Conservation (phyloP, 2,329 filamentous ascomycete genomes). For the Neophaeococcomyces mojaviensis region DNA sequence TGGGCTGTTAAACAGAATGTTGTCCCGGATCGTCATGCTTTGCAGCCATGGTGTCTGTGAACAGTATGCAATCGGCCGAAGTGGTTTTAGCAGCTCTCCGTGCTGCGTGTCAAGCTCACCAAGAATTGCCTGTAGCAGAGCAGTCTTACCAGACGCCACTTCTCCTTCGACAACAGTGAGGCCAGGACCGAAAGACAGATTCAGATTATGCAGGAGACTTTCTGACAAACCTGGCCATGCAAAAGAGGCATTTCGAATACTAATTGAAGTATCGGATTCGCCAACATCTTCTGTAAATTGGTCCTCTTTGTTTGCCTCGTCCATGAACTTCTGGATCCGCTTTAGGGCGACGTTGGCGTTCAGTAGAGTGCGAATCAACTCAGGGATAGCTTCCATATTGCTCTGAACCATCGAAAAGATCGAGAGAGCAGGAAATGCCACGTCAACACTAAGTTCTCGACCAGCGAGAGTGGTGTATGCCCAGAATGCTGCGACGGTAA, state of each 20-base stretch:
- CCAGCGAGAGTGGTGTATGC: slow-evolving; percentile 68
- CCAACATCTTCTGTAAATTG: slow-evolving; percentile 41
- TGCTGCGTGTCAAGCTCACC: slow-evolving; percentile 50
- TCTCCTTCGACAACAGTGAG: slow-evolving; percentile 57
- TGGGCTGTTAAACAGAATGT: slow-evolving; percentile 56
- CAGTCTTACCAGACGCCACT: slow-evolving; percentile 58
- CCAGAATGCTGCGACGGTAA: slow-evolving; percentile 74
- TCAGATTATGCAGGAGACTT: slow-evolving; percentile 48
- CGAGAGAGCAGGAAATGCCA: slow-evolving; percentile 80
- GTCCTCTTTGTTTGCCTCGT: slow-evolving; percentile 72
- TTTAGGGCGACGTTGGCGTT: slow-evolving; percentile 77
- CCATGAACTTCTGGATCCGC: slow-evolving; percentile 80
- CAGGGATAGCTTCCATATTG: slow-evolving; percentile 66
- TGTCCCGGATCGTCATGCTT: slow-evolving; percentile 62
- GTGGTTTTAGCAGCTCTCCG: slow-evolving; percentile 46
- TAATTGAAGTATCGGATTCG: slow-evolving; percentile 28
- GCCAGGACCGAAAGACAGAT: slow-evolving; percentile 47
- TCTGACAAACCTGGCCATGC: slow-evolving; percentile 65
- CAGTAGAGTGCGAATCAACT: slow-evolving; percentile 65
- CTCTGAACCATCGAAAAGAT: slow-evolving; percentile 69
- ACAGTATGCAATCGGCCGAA: slow-evolving; percentile 53
- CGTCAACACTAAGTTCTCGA: slow-evolving; percentile 62
- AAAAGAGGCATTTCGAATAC: slow-evolving; percentile 61
- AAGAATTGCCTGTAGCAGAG: slow-evolving; percentile 51
- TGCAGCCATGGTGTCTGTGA: slow-evolving; percentile 61